A percentile compares a stretch with the other conserved stretches of the same genome.
Conservation (phyloP, 805 yeast species). For the Saccharomycopsis javanensis region DNA sequence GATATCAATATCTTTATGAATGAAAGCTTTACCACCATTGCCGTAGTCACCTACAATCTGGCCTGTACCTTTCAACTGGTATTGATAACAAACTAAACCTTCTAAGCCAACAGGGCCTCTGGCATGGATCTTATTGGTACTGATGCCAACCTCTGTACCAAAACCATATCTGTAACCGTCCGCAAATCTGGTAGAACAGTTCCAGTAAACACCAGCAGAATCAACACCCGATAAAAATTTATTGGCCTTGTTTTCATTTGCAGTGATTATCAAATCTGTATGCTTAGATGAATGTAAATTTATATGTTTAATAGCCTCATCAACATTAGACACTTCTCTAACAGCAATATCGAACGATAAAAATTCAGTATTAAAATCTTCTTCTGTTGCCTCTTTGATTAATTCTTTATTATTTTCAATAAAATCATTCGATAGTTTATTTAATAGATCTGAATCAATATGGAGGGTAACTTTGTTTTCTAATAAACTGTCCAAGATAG, state of each 20-base stretch:
- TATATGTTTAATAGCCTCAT: conserved; percentile 76
- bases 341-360: conserved; percentile 78
- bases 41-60: conserved; percentile 86
- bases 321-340: conserved; percentile 44
- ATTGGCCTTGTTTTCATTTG: conserved; percentile 60
- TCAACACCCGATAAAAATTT: conserved; percentile 76
- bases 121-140: conserved; percentile 94
- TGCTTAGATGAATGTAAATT: conserved; percentile 91
- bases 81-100: conserved; percentile 93
- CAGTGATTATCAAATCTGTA: conserved; percentile 87
- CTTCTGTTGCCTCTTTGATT: conserved; percentile 41
- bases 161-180: conserved; percentile 98
- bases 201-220: conserved; percentile 97
- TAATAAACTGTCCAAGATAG: conserved; percentile 37
- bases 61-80: conserved; percentile 85
- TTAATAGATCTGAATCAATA: conserved; percentile 40
- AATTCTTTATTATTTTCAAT: conserved; percentile 23
- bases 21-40: conserved; percentile 73
- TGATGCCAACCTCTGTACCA: conserved; percentile 97
- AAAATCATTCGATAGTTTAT: conserved; percentile 20
- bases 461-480: conserved; percentile 68
- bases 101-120: conserved; percentile 98
- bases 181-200: conserved; percentile 93
- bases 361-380: conserved; percentile 77
- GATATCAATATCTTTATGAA: conserved; percentile 53